Evolutionary conservation across 202 grass and related monocot genomes (phyloP), one percentile per base, ranked within the genome.

Genomic region (Eragrostis tef): DNA sequence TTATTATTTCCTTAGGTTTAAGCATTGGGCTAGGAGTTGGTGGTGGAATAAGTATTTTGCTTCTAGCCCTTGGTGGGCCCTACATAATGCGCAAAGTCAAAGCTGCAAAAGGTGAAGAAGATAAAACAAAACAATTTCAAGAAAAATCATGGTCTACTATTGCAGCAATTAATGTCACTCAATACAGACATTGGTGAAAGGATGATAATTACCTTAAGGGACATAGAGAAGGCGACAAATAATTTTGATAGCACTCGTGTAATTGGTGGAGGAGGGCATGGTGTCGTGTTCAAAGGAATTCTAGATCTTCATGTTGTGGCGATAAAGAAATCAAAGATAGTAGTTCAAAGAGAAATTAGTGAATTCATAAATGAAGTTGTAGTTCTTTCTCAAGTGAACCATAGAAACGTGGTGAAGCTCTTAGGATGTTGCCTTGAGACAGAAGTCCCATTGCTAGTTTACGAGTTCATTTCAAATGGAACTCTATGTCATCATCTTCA

Each of bases 111-210:
- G 48, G 51, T 1, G 5, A 73, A 65, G 15, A 73, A 42, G 10
- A 15, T 65, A 52, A 73, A 36, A 65, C 6, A 72, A 1, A 67
- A 14, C 6, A 70, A 52, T 21, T 89, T 89, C 25, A 75, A 83
- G 8, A 61, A 89, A 81, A 92, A 89, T 16, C 87, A 70, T 72
- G 90, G 86, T 11, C 36, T 89, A 9, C n/a, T 92, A 5, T 15
- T 92, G 26, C 80, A 89, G 13, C 87, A 84, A 6, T 36, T 92
- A 2, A 54, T 83, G 17, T 85, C 81, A 34, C 72, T 14, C 2
- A 70, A 44, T 1, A 21, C 53, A 19, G 56, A 85, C n/a, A 74
- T 85, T 69, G 39, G 74, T 10, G 86, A 84, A 43, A 89, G 86
- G 31, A 89, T 80, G 70, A 84, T 91, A 0, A 62, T 86, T 53